Evolutionary conservation across 768 basidiomycete genomes (phyloP).

Genomic region (Pilatotrama ljubarskyi): DNA sequence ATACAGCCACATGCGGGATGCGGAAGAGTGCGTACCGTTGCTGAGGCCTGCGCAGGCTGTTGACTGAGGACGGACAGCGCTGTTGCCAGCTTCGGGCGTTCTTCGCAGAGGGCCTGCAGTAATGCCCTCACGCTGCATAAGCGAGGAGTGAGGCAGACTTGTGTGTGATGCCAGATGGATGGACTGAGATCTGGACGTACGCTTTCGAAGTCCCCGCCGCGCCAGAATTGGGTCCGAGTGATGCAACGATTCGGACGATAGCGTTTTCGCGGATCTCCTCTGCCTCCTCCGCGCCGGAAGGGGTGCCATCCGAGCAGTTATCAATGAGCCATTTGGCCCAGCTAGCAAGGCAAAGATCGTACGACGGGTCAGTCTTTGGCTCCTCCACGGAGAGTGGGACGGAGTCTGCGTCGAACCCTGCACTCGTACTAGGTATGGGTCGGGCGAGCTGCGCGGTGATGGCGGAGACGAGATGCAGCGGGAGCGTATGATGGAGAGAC

Average conservation of each 20-base stretch:
- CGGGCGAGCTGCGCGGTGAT: slow-evolving; percentile 42
- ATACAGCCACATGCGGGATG: not conserved
- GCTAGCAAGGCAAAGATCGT: slow-evolving; percentile 60
- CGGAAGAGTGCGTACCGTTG: not conserved
- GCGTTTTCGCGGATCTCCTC: slow-evolving; percentile 46
- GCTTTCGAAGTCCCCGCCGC: slow-evolving; percentile 27
- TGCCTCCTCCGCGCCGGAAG: slow-evolving; percentile 33
- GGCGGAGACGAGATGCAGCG: slow-evolving; percentile 45
- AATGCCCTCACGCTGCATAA: slow-evolving; percentile 36
- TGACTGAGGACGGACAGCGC: slow-evolving; percentile 12
- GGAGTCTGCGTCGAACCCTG: slow-evolving; percentile 11
- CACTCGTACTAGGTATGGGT: not conserved
- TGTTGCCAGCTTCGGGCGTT: slow-evolving; percentile 27
- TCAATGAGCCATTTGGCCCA: slow-evolving; percentile 69
- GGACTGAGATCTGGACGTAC: slow-evolving; percentile 31
- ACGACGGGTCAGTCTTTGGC: slow-evolving; percentile 41
- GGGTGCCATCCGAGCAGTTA: slow-evolving; percentile 33
- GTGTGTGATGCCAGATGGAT: not conserved
- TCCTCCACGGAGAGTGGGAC: slow-evolving; percentile 21
- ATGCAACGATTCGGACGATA: slow-evolving; percentile 47
- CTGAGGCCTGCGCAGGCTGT: not conserved
- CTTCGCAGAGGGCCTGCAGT: slow-evolving; percentile 42
- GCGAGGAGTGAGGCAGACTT: not conserved
- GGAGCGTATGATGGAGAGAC: slow-evolving; percentile 55
- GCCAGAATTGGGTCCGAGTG: slow-evolving; percentile 42